Percentiles rank a stretch among this genome's conserved stretches.
phyloP scores from a whole-genome alignment of 179 eudicot genomes.

The Drosera spatulata region DNA sequence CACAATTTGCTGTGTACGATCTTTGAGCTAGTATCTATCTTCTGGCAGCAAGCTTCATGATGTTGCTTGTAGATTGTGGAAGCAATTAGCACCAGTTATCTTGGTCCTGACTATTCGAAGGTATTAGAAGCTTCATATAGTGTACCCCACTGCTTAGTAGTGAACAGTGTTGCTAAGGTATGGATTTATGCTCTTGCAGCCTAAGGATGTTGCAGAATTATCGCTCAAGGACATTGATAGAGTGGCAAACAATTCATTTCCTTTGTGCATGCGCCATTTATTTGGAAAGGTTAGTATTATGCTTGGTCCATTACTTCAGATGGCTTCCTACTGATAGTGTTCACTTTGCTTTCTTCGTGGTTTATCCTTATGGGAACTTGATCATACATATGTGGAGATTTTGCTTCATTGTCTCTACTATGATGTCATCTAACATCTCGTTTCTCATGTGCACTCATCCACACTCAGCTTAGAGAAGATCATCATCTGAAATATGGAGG shows the following conservation, averaged over 20 bases:
- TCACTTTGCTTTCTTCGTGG: background rate
- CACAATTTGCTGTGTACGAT: background rate
- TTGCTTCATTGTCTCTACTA: background rate
- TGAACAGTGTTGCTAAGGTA: background rate
- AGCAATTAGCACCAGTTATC: slow-evolving; percentile 72
- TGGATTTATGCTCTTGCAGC: slow-evolving; percentile 31
- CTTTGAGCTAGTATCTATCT: background rate
- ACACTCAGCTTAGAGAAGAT: slow-evolving; percentile 81
- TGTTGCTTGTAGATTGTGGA: slow-evolving; percentile 56
- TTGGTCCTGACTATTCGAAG: slow-evolving; percentile 94
- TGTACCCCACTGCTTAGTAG: background rate
- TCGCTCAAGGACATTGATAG: slow-evolving; percentile 77
- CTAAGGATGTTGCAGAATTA: slow-evolving; percentile 62
- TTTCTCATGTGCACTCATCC: slow-evolving; percentile 2
- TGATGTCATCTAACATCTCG: background rate
- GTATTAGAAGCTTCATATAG: slow-evolving; percentile 19
- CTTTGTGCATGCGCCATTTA: slow-evolving; percentile 94
- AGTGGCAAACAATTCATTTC: slow-evolving; percentile 81
- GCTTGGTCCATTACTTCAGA: background rate
- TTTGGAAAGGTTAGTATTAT: slow-evolving; percentile 63
- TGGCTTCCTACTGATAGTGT: background rate
- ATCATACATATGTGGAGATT: background rate
- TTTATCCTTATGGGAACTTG: background rate
- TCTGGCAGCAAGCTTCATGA: background rate
- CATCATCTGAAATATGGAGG: slow-evolving; percentile 99